Percentiles rank a stretch among this genome's conserved stretches.
These are phyloP conservation scores for Pseudogymnoascus sp. DNA, from an alignment of 2,329 filamentous ascomycete species.

Conservation along the genomic window DNA sequence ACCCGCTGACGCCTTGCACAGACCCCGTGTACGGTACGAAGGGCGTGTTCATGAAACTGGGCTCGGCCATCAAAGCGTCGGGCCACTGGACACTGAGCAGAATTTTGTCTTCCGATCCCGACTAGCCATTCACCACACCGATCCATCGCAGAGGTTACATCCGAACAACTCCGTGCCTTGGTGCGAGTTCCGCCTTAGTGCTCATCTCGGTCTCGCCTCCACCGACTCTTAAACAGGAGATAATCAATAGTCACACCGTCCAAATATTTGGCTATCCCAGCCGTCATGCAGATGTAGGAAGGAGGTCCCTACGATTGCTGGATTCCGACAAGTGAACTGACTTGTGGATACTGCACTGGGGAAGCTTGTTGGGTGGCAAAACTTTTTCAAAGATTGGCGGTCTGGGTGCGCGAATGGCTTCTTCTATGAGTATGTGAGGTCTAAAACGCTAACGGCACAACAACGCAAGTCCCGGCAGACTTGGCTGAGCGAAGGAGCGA, in stretches of 20 bases:
- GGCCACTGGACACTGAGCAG: not conserved
- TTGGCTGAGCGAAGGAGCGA: not conserved
- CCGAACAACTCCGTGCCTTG: constrained; percentile 3
- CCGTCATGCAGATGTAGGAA: not conserved
- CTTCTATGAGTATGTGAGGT: not conserved
- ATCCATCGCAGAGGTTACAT: not conserved
- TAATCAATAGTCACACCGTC: not conserved
- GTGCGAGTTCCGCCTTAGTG: too few relatives aligned
- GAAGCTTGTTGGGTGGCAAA: constrained; percentile 6
- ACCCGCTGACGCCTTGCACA: constrained; percentile 1
- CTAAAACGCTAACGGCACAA: not conserved
- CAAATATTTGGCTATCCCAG: not conserved
- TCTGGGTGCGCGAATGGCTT: not conserved
- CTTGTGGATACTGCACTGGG: not conserved
- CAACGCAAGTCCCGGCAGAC: not conserved
- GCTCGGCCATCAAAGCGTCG: not conserved
- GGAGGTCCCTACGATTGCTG: not conserved
- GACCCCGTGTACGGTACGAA: not conserved
- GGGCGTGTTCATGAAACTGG: not conserved
- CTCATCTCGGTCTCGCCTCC: not conserved
- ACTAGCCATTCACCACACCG: not conserved
- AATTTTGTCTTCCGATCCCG: not conserved
- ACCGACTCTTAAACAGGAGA: not conserved
- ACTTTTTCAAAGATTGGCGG: not conserved
- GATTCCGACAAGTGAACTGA: not conserved